Evolutionary conservation across 805 yeast species (phyloP), one percentile per base, ranked within the genome.

Genomic region (Candida broadrunensis): DNA sequence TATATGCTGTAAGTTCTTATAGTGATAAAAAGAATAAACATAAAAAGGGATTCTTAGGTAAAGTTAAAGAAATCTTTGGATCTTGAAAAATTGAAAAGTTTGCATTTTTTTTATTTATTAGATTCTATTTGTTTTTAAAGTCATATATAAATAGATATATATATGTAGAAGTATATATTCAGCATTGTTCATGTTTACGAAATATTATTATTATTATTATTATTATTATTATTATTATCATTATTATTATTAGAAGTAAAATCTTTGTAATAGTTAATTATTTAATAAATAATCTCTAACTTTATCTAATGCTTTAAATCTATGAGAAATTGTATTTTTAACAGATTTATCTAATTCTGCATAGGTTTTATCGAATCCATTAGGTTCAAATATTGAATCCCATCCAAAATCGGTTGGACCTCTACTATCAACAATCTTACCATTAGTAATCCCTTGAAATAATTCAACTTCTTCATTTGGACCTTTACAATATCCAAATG

Each of bases 351-450:
- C 81, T 90, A 93, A 80, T 62, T 93, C 97, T 9, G 97, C 98
- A 57, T 88, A 90, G 0, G 74, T 65, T 56, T 82, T 69, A 16
- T 74, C 65, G 52, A 62, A 81, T 2, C 96, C 97, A 20, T 70
- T 67, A 2, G 99, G 99, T 65, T 83, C 75, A 61, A 93, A 93
- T 37, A 87, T 68, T 6, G 97, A 81, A 65, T 93, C 97, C 95
- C 96, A 93, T 1, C 99, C 99, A 60, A 93, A 93, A 44, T 77
- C 74, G 12, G 80, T 76, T 5, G 87, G 87, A 1, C 97, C 97
- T 44, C 95, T 69, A 26, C 81, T 73, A 13, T 70, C 68, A 5
- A 90, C 98, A 54, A 93, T 90, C 7, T 50, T 63, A 17, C 99
- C 99, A 11, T 76, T 71, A 1, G 95, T 85, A 35, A 78, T 63